These are phyloP conservation scores for Lycium barbarum DNA, from an alignment of 257 asterid species.

Conservation along the genomic window DNA sequence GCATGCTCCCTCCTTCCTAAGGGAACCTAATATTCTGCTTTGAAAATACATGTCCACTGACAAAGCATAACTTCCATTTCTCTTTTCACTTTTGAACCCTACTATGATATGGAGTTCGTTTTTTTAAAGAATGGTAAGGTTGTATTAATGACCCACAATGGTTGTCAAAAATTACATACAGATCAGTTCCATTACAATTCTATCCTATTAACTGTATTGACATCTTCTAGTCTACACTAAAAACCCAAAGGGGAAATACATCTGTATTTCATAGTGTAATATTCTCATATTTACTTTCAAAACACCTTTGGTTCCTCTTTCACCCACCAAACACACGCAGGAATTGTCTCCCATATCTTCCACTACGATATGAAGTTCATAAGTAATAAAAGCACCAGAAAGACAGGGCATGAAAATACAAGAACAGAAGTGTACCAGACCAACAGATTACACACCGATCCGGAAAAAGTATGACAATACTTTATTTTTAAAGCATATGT, in stretches of 20 bases:
- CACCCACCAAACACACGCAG: not conserved
- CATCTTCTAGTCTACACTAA: not conserved
- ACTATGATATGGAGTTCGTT: not conserved
- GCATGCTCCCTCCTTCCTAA: not conserved
- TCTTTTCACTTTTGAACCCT: not conserved
- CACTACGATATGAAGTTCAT: not conserved
- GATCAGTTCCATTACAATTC: not conserved
- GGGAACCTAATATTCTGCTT: constrained; percentile 1
- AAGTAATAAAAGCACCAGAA: not conserved
- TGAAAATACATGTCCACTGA: not conserved
- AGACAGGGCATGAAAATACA: not conserved
- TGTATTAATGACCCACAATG: not conserved
- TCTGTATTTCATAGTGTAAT: not conserved
- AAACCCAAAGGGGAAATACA: not conserved
- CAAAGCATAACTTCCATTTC: not conserved
- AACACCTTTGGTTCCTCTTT: not conserved
- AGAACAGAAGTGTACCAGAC: constrained; percentile 31
- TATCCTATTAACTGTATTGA: not conserved
- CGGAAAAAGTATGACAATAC: constrained; percentile 81
- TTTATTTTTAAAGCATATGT: constrained; percentile 85
- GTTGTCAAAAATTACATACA: not conserved
- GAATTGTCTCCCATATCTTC: not conserved
- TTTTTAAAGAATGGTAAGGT: not conserved
- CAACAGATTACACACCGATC: constrained; percentile 65
- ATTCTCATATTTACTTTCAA: not conserved